A percentile compares a stretch with the other conserved stretches of the same genome.
Conservation (phyloP, 805 yeast genomes). For the Groenewaldozyma tartarivorans region DNA sequence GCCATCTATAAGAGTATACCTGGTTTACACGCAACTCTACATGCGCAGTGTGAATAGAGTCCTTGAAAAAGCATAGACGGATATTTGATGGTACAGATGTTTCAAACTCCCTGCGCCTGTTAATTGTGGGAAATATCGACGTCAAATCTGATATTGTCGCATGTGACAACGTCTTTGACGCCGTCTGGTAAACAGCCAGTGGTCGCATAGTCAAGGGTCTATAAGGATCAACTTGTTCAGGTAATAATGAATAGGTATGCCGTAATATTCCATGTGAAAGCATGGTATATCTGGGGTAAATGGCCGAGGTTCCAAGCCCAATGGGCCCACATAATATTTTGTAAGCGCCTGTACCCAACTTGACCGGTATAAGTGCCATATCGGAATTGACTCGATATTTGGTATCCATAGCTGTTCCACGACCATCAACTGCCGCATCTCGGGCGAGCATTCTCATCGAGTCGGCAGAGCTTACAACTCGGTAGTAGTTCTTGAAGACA, state of each 20-base stretch:
- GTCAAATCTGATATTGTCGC: constrained; percentile 17
- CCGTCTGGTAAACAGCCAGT: constrained; percentile 16
- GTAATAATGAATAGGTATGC: constrained; percentile 22
- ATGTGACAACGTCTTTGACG: constrained; percentile 12
- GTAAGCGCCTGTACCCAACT: constrained; percentile 10
- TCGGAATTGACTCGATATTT: constrained; percentile 5
- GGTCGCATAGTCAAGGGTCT: constrained; percentile 16
- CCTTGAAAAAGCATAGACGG: constrained; percentile 3
- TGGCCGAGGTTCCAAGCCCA: constrained; percentile 1
- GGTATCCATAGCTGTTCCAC: not conserved
- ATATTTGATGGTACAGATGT: constrained; percentile 13
- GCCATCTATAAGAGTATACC: constrained; percentile 8
- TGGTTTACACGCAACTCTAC: constrained; percentile 4
- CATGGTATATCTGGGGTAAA: constrained; percentile 15
- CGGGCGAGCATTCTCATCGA: too few species aligned
- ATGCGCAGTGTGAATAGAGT: not conserved
- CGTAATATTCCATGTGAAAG: constrained; percentile 18
- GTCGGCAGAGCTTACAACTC: not conserved
- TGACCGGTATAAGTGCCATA: constrained; percentile 15
- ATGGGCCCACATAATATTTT: constrained; percentile 15
- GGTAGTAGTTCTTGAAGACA: not conserved
- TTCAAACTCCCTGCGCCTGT: not conserved
- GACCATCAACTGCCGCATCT: too few species aligned
- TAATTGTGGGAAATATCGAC: constrained; percentile 1
- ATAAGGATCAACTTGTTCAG: constrained; percentile 5